Base-by-base conservation (phyloP, 2,329 filamentous ascomycete species). In the Colletotrichum sp. region DNA sequence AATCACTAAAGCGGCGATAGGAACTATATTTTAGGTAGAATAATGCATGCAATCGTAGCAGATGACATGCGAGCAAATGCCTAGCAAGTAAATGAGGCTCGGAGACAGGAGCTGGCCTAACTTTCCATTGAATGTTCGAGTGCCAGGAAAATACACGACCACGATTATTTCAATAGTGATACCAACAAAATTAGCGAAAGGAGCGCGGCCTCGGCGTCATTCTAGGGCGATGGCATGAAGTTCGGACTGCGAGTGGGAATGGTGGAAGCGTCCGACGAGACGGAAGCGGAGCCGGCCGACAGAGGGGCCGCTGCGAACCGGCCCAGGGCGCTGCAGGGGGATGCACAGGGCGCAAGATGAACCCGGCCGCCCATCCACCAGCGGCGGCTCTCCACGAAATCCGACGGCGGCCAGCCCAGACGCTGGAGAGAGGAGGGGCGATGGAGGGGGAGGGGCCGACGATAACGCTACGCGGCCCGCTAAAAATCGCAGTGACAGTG, bases 241-340 rank as follows among this genome's bases (percentile, higher is more conserved):
- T 52, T 21, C 10, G n/a, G 44, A 6, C 2, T 0, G 44, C n/a
- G 44, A 24, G 44, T 52, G 44, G 0, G 44, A 8, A 52, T 13
- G 44, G 73, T 76, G 74, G 74, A 69, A 76, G 57, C 57, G 72
- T 62, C 74, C 74, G 74, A 73, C 44, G 55, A 36, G 5, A 52
- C 24, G 70, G 64, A 44, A 55, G 60, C 74, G 74, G 74, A 76
- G 74, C 74, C 74, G 70, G 74, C 74, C 74, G 74, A 76, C 49
- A 65, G 70, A 73, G 70, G 57, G 57, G 57, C 69, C 32, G 63
- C 49, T 65, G 28, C 4, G n/a, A 59, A 30, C 30, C 68, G 69
- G 44, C 39, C 21, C 36, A 36, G 16, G 57, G 72, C 72, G 72
- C 55, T 60, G 68, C 44, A 62, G 55, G 68, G 44, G 55, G 32